phyloP scores from a whole-genome alignment of 495 filamentous ascomycete genomes.

The Xylaria castorea region DNA sequence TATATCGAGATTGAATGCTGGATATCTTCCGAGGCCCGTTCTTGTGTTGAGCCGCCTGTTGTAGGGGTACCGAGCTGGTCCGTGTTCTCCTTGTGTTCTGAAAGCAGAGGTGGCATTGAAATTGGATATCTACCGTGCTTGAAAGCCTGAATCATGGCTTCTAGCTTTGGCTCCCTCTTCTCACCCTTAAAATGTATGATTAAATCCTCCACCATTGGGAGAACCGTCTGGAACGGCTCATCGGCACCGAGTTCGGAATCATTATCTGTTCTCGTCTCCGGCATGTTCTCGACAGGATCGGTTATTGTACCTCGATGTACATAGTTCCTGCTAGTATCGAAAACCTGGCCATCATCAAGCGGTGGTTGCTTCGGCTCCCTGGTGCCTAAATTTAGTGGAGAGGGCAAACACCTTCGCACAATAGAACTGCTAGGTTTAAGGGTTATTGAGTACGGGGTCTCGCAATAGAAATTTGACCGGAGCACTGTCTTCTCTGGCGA shows the following conservation, averaged over 20 bases:
- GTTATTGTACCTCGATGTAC: conserved; percentile 29
- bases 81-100: conserved; percentile 18
- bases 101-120: conserved; percentile 14
- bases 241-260: conserved; percentile 20
- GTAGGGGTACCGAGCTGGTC: conserved; percentile 21
- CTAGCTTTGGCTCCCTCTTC: conserved; percentile 35
- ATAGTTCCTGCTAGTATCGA: conserved; percentile 26
- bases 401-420: conserved; percentile 28
- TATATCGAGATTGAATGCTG: conserved; percentile 21
- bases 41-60: conserved; percentile 2
- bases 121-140: conserved; percentile 38
- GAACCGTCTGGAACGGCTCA: conserved; percentile 39
- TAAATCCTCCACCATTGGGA: conserved; percentile 53
- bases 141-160: conserved; percentile 44
- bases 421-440: conserved; percentile 30
- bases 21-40: conserved; percentile 3
- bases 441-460: conserved; percentile 33
- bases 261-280: not conserved
- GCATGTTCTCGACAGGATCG: not conserved
- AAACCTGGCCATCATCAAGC: conserved; percentile 30
- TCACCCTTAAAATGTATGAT: conserved; percentile 48
- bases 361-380: conserved; percentile 21
- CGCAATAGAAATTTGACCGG: conserved; percentile 30
- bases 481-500: not conserved
- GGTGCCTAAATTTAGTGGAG: conserved; percentile 30